Base-by-base conservation (phyloP, 495 filamentous ascomycete species). In the Penicillium roqueforti region DNA sequence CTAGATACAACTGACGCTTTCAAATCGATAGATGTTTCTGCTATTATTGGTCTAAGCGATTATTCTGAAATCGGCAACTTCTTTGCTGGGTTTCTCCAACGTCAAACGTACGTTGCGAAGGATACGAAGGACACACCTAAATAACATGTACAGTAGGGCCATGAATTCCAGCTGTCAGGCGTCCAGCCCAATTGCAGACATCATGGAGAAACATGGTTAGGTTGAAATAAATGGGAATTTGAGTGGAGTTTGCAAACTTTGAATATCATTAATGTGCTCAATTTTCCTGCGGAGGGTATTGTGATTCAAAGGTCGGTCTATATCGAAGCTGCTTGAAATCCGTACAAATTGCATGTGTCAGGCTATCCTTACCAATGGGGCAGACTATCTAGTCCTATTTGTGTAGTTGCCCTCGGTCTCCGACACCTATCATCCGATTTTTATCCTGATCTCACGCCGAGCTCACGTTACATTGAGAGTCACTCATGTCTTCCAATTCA, bases 31-130 rank as follows among this genome's bases (percentile, higher is more conserved):
- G 69, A 78, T 58, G 70, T 78, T 0, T 73, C 71, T 18, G 60
- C 69, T 4, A 61, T 76, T 3, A 32, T 70, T 38, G 52, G 54
- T 16, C 34, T 77, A 5, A 66, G 63, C 16, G 68, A 76, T 16
- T 68, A 70, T 47, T 39, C 58, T 14, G 41, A 62, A 25, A 59
- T 78, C 22, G 71, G 68, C 22, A 53, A 61, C 4, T 80, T 77
- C 59, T 80, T 80, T 38, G 61, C 60, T 18, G 69, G 68, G 13
- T 76, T 72, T 36, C 51, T 74, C 25, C 50, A 59, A 37, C 56
- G 59, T 1, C 62, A 66, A 51, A 54, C 44, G 57, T 59, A 66
- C 53, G 56, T 57, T 50, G 51, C 19, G 4, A 32, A 31, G 19
- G n/a, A n/a, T n/a, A n/a, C n/a, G 32, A 36, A 19, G 22, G 28